Evolutionary conservation across 1,284 basidiomycete genomes (phyloP).

Genomic region (Neolentinus lepideus): DNA sequence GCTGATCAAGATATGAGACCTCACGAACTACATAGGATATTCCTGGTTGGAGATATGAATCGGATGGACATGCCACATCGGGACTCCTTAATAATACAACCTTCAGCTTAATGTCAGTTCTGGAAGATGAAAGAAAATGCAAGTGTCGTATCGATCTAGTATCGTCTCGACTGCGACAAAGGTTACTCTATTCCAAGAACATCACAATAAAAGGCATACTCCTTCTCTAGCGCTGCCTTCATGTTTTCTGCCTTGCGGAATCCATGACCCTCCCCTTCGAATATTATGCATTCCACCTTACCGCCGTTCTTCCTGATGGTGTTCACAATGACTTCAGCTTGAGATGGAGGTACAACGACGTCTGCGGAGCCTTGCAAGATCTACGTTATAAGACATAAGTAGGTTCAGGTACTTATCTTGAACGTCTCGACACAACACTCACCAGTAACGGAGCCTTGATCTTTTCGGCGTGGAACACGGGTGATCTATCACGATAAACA

Average conservation of each 20-base stretch:
- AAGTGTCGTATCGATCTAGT: no score
- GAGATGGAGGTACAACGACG: conserved; percentile 36
- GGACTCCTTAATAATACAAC: no score
- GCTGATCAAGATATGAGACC: no score
- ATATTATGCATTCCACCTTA: conserved; percentile 37
- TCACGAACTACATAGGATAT: no score
- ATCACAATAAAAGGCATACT: conserved; percentile 31
- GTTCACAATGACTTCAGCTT: conserved; percentile 40
- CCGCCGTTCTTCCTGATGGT: conserved; percentile 31
- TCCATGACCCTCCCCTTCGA: conserved; percentile 48
- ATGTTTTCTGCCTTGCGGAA: conserved; percentile 40
- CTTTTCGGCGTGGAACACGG: conserved; percentile 36
- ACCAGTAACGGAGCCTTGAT: conserved; percentile 44
- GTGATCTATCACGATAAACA: conserved; percentile 38
- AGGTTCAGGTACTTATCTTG: neutral
- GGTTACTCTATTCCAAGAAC: conserved; percentile 8
- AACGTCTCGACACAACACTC: conserved; percentile 11
- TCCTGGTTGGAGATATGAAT: no score
- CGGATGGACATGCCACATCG: no score
- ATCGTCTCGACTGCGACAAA: no score
- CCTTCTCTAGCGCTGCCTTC: conserved; percentile 32
- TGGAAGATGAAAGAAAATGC: no score
- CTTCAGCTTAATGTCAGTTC: no score
- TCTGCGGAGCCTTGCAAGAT: conserved; percentile 44
- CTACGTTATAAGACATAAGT: conserved; percentile 16